Conservation (phyloP, 2,329 filamentous ascomycete species). For the Ustulina deusta region DNA sequence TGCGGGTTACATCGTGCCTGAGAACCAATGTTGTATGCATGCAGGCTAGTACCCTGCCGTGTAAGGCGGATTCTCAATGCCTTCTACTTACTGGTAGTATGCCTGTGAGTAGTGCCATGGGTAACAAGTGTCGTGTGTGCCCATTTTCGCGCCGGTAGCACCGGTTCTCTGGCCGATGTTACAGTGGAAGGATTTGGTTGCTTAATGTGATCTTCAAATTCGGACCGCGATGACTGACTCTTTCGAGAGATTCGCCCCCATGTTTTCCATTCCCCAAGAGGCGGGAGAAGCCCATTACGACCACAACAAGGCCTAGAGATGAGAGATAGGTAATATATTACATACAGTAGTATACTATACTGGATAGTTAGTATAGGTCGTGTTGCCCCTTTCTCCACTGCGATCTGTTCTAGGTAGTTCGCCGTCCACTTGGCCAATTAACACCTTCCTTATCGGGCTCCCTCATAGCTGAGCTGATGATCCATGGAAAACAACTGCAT, state of each 20-base stretch:
- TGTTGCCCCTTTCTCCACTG: background rate
- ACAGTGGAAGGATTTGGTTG: background rate
- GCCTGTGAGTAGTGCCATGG: background rate
- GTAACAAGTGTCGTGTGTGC: background rate
- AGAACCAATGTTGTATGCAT: background rate
- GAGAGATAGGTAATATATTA: background rate
- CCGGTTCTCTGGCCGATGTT: background rate
- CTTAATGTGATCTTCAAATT: background rate
- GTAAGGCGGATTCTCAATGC: background rate
- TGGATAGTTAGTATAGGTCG: too few relatives aligned
- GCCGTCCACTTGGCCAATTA: background rate
- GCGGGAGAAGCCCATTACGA: background rate
- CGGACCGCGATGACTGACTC: background rate
- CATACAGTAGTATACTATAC: too few relatives aligned
- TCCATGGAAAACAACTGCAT: too few relatives aligned
- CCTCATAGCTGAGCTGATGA: background rate
- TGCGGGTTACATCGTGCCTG: background rate
- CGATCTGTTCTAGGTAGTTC: background rate
- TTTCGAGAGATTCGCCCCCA: background rate
- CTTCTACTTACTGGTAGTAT: background rate
- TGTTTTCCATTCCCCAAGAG: background rate
- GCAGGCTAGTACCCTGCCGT: too few relatives aligned
- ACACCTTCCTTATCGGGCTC: background rate
- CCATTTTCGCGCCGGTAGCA: background rate
- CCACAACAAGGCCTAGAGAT: too few relatives aligned